Evolutionary conservation across 371 early-diverging fungal species (phyloP), one percentile per base, ranked within the genome.

Genomic region (Phascolomyces articulosus): DNA sequence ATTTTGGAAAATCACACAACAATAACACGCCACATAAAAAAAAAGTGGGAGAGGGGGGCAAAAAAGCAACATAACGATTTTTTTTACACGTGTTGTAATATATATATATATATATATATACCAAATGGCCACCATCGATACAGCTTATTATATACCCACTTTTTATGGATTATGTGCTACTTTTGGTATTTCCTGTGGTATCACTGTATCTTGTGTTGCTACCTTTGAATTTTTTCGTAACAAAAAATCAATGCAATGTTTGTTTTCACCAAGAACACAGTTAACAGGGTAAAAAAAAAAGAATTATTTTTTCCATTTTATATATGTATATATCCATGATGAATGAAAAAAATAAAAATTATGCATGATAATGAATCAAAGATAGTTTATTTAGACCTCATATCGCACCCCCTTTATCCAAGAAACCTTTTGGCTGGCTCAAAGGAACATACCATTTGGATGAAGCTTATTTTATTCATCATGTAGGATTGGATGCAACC

Each of bases 401-500:
- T 55, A 64, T 80, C 6, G 75, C 80, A 2, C 63, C 74, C 0
- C 41, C 68, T 53, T 68, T 83, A 16, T 68, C 84, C 3, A 47
- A 68, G 21, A 74, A 71, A 20, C 70, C 84, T 38, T 85, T 88
- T 64, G 76, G 84, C 16, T 88, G 87, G 86, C 64, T 87, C 1
- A 67, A 63, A 7, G 66, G 64, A 0, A 67, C 71, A 0, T 55
- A 74, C 27, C 60, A 74, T 18, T 61, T 83, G 13, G 68, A 78
- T 11, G 85, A 87, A 65, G 65, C 63, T 11, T 82, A 82, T 24
- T 70, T 78, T 29, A 61, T 86, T 9, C 60, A 75, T n/a, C 67
- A 82, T 61, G 83, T 85, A 2, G 90, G 90, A 18, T 64, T 90
- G 10, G 90, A 90, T 51, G 87, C 90, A 0, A 83, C 85, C 23